Evolutionary conservation across 306 rosid genomes (phyloP).

Genomic region (Echinosophora koreensis): DNA sequence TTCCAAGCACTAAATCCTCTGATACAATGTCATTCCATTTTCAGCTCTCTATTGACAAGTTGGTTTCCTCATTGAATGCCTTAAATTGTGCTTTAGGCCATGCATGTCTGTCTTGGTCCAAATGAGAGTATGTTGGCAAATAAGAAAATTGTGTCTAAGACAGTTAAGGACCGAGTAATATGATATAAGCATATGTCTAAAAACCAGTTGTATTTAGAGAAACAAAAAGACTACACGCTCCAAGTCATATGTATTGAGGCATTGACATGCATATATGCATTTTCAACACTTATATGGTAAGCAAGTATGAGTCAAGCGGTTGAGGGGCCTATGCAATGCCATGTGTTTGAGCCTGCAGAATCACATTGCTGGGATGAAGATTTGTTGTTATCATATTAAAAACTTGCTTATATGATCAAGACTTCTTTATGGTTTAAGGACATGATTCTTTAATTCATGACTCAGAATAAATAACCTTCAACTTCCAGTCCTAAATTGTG

Average conservation of each 20-base stretch:
- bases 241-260: neutral
- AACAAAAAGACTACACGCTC: neutral
- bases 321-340: neutral
- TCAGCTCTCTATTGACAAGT: neutral
- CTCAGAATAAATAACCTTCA: neutral
- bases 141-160: neutral
- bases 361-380: neutral
- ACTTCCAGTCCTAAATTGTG: neutral
- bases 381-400: neutral
- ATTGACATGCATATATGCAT: neutral
- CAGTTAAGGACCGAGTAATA: neutral
- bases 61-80: neutral
- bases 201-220: neutral
- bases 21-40: neutral
- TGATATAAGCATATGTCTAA: neutral
- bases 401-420: neutral
- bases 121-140: neutral
- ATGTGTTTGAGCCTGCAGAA: neutral
- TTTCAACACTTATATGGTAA: neutral
- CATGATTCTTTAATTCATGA: neutral
- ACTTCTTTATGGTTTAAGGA: neutral
- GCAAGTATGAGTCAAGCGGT: too few relatives aligned
- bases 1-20: neutral
- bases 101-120: conserved; percentile 27
- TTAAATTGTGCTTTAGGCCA: conserved; percentile 1